These are phyloP conservation scores for Vigna trinervia DNA, from an alignment of 306 rosid genomes.

Conservation along the genomic window DNA sequence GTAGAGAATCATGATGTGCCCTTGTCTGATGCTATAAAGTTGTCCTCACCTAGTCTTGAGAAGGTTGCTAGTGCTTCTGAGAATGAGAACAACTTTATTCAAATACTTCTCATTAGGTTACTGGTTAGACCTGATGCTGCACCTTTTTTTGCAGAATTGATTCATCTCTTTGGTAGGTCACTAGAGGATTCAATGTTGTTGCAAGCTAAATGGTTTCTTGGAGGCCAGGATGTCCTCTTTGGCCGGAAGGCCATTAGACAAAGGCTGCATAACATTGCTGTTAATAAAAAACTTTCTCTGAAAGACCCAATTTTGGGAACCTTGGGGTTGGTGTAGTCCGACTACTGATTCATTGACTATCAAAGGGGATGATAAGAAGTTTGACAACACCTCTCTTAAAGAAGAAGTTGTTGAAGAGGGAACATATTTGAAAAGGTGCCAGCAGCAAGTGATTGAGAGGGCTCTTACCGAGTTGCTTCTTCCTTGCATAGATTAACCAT, in stretches of 20 bases:
- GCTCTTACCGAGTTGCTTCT: slow-evolving; percentile 80
- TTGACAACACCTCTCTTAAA: slow-evolving; percentile 56
- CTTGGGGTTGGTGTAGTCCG: slow-evolving; percentile 82
- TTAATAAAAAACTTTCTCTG: slow-evolving; percentile 62
- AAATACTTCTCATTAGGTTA: slow-evolving; percentile 80
- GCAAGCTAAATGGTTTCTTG: slow-evolving; percentile 93
- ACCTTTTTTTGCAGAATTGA: slow-evolving; percentile 79
- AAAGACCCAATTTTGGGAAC: slow-evolving; percentile 77
- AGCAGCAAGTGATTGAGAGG: slow-evolving; percentile 78
- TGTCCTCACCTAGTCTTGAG: slow-evolving; percentile 75
- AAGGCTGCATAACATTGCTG: slow-evolving; percentile 74
- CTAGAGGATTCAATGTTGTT: slow-evolving; percentile 89
- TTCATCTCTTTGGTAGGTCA: slow-evolving; percentile 88
- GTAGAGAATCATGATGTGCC: slow-evolving; percentile 64
- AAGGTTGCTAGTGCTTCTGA: slow-evolving; percentile 77
- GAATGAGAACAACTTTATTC: slow-evolving; percentile 83
- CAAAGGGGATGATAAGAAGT: slow-evolving; percentile 46
- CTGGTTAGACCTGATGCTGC: slow-evolving; percentile 98
- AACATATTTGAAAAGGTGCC: slow-evolving; percentile 54
- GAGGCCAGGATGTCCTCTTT: slow-evolving; percentile 77
- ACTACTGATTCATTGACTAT: slow-evolving; percentile 51
- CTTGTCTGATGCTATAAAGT: slow-evolving; percentile 76
- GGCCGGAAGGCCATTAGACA: slow-evolving; percentile 89
- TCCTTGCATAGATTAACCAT: slow-evolving; percentile 89
- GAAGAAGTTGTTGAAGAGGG: slow-evolving; percentile 91